phyloP scores from a whole-genome alignment of 805 yeast species.

The Pichia thaimueangensis region DNA sequence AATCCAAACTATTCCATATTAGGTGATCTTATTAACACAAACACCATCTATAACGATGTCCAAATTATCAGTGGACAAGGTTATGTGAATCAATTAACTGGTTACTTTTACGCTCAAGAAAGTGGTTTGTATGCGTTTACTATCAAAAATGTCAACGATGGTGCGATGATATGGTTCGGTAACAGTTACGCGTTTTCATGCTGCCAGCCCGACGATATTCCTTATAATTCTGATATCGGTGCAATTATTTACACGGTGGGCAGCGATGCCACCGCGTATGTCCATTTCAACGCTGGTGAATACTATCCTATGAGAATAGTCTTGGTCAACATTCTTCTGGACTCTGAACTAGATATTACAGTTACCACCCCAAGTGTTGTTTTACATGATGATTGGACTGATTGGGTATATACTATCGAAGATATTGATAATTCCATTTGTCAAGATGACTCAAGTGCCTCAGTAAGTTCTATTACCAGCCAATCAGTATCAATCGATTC shows the following conservation, averaged over 20 bases:
- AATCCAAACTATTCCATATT: conserved; percentile 4
- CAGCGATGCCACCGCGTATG: conserved; percentile 4
- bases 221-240: conserved; percentile 3
- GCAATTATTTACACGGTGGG: not conserved
- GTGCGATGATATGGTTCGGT: conserved; percentile 28
- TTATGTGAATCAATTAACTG: conserved; percentile 15
- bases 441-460: not conserved
- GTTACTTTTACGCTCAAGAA: conserved; percentile 22
- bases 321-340: not conserved
- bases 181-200: conserved; percentile 30
- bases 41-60: conserved; percentile 5
- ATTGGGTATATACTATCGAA: conserved; percentile 7
- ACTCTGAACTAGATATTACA: conserved; percentile 6
- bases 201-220: conserved; percentile 18
- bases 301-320: conserved; percentile 18
- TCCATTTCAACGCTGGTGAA: conserved; percentile 11
- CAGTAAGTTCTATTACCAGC: not conserved
- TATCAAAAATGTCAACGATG: conserved; percentile 26
- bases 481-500: not conserved
- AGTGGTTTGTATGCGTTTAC: conserved; percentile 26
- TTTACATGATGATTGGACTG: conserved; percentile 4
- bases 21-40: not conserved
- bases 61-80: conserved; percentile 1
- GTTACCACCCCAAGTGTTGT: conserved; percentile 8
- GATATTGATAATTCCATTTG: conserved; percentile 1